Percentiles rank a stretch among this genome's conserved stretches.
These are phyloP conservation scores for Paramecium primaurelia DNA, from an alignment of 73 alveolate genomes.

Conservation along the genomic window DNA sequence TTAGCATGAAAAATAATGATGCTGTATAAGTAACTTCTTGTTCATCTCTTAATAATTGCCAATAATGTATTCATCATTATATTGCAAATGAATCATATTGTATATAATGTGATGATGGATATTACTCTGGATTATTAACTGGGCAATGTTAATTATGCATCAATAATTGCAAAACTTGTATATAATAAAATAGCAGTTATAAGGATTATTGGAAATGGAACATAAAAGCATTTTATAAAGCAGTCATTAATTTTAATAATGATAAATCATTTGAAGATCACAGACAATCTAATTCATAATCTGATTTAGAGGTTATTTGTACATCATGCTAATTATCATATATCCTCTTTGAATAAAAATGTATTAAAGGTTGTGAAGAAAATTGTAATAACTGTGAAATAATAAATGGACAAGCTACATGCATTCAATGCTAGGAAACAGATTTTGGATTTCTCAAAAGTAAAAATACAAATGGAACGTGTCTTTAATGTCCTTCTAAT, in stretches of 20 bases:
- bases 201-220: conserved; percentile 4
- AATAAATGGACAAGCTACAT: neutral
- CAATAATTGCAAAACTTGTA: neutral
- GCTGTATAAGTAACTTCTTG: neutral
- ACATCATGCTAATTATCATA: neutral
- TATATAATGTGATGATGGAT: neutral
- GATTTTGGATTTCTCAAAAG: neutral
- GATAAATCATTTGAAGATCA: neutral
- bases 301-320: neutral
- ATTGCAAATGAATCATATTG: neutral
- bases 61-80: neutral
- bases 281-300: neutral
- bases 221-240: neutral
- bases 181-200: neutral
- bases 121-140: neutral
- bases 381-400: neutral
- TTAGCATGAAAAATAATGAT: neutral
- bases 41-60: neutral
- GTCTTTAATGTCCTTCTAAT: neutral
- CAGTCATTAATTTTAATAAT: neutral
- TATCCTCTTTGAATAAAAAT: neutral
- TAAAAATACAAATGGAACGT: neutral
- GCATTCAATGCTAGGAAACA: neutral
- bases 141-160: neutral
- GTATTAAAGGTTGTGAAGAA: neutral